Base-by-base conservation (phyloP, 2,329 filamentous ascomycete species). In the Colletotrichum sp. region DNA sequence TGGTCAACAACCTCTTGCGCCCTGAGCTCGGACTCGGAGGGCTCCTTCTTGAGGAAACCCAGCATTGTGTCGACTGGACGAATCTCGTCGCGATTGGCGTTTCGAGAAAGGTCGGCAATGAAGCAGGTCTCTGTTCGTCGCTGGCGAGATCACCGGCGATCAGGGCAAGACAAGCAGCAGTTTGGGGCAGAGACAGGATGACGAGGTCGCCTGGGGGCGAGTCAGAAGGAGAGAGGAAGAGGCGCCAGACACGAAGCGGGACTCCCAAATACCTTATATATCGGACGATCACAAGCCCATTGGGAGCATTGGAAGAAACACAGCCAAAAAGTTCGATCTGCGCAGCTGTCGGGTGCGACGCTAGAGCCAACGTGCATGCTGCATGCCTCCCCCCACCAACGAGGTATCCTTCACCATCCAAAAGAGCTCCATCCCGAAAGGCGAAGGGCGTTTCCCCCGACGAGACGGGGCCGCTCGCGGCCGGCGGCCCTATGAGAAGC, bases 211-310 rank as follows among this genome's bases (percentile, higher is more conserved):
- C 52, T 36, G 32, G 21, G 48, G 18, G 21, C 57, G 66, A 74
- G 66, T 18, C 58, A 71, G 16, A 28, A 24, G 13, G 9, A 16
- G 24, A 43, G 21, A 12, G 8, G 34, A 2, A 36, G n/a, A 16
- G 32, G 43, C 43, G 3, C n/a, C 7, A 24, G 8, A 34, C n/a
- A 21, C 34, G 18, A 34, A 61, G 18, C 36, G 65, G 64, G 57
- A 68, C 55, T 21, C 8, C 13, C 24, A 55, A n/a, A 43, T 21
- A 26, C 67, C 36, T 67, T 75, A 61, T 75, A 72, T 75, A 58
- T 72, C 63, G 63, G 72, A 75, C 69, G 68, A 75, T 67, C 30
- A 67, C 38, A 63, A 55, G 36, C 67, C 8, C 68, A 57, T 70
- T 58, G 36, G 65, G 36, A 38, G 55, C 68, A 57, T 70, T 58